Percentiles rank a stretch among this genome's conserved stretches.
These are phyloP conservation scores for Mycena chlorophos DNA, from an alignment of 768 basidiomycete species.

Conservation along the genomic window DNA sequence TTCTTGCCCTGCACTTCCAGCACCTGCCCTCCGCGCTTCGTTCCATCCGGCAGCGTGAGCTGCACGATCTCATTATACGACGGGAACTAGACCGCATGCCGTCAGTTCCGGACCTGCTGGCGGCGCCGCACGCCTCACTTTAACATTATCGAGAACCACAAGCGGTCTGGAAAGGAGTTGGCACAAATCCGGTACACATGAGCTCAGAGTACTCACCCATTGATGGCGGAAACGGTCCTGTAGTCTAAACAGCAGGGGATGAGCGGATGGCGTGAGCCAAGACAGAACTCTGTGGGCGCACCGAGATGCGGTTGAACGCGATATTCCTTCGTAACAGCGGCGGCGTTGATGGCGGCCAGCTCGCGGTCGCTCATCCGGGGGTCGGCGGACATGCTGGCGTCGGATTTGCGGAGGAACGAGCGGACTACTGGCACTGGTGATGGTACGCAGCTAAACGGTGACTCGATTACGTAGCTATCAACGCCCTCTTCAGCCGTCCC, in stretches of 20 bases:
- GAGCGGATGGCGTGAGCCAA: conserved; percentile 17
- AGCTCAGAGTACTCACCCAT: conserved; percentile 63
- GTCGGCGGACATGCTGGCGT: conserved; percentile 42
- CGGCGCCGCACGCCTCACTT: conserved; percentile 52
- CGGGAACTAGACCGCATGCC: conserved; percentile 65
- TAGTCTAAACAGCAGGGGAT: conserved; percentile 63
- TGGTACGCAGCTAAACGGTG: not conserved
- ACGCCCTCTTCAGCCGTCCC: conserved; percentile 39
- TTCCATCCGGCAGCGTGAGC: conserved; percentile 91
- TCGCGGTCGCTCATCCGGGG: conserved; percentile 71
- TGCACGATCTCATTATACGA: conserved; percentile 99
- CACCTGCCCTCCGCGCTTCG: conserved; percentile 94
- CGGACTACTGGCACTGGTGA: not conserved
- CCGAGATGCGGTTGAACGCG: conserved; percentile 87
- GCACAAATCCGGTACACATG: conserved; percentile 6
- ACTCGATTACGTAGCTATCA: conserved; percentile 24
- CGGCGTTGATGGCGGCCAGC: conserved; percentile 79
- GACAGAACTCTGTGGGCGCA: conserved; percentile 42
- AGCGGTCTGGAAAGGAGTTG: conserved; percentile 62
- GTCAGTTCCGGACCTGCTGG: not conserved
- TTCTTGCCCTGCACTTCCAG: conserved; percentile 98
- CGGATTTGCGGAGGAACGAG: conserved; percentile 1
- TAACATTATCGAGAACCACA: conserved; percentile 97
- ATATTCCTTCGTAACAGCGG: conserved; percentile 87
- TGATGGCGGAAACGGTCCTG: conserved; percentile 97